Evolutionary conservation across 2,329 filamentous ascomycete genomes (phyloP).

Genomic region (Hypoxylon sp.): DNA sequence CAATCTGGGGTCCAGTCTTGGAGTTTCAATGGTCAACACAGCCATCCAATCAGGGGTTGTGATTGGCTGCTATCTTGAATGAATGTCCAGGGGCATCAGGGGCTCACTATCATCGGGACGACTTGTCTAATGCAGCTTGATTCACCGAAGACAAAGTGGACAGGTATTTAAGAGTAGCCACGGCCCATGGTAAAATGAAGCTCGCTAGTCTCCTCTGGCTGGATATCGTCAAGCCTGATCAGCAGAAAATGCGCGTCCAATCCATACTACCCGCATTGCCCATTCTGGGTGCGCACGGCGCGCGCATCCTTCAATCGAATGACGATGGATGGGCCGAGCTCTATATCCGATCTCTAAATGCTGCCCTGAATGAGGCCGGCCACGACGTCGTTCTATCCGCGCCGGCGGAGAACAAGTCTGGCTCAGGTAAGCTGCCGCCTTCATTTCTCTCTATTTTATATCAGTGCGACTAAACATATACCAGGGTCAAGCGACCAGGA

Average conservation of each 20-base stretch:
- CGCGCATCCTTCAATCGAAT: constrained; percentile 76
- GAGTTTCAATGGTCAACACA: constrained; percentile 32
- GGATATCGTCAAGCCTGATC: constrained; percentile 16
- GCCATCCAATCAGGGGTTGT: constrained; percentile 22
- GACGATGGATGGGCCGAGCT: constrained; percentile 82
- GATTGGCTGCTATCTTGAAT: constrained; percentile 28
- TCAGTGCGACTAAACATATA: constrained; percentile 26
- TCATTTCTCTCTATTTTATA: neutral
- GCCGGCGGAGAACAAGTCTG: constrained; percentile 77
- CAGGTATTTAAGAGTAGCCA: constrained; percentile 25
- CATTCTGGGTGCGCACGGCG: constrained; percentile 46
- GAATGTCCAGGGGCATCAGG: constrained; percentile 25
- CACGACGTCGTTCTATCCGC: constrained; percentile 75
- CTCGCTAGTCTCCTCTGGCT: constrained; percentile 10
- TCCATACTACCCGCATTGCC: constrained; percentile 36
- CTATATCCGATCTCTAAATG: constrained; percentile 73
- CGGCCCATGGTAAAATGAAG: constrained; percentile 16
- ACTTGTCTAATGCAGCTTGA: constrained; percentile 26
- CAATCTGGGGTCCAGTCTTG: constrained; percentile 11
- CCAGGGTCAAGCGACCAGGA: constrained; percentile 67
- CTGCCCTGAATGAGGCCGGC: constrained; percentile 67
- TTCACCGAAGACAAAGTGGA: constrained; percentile 15
- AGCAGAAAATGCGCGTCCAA: constrained; percentile 42
- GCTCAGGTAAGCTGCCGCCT: constrained; percentile 62
- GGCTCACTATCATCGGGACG: constrained; percentile 17